Conservation (phyloP, 2,329 filamentous ascomycete species). For the Talaromyces sp. region DNA sequence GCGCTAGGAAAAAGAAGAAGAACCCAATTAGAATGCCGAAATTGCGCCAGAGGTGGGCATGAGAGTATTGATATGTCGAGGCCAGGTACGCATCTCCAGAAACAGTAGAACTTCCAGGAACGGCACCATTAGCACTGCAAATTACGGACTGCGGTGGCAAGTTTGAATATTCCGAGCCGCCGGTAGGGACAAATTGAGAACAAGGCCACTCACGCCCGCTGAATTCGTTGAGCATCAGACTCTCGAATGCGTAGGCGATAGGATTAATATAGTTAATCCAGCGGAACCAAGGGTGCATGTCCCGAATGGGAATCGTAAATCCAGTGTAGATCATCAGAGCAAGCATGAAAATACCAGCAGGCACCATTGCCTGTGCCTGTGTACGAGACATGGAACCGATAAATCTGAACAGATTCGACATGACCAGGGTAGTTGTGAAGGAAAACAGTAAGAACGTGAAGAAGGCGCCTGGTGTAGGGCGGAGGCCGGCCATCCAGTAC, state of each 20-base stretch:
- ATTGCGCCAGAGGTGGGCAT: conserved; percentile 62
- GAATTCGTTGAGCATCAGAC: conserved; percentile 81
- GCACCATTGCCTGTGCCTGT: conserved; percentile 53
- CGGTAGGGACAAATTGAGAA: conserved; percentile 16
- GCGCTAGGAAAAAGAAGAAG: conserved; percentile 55
- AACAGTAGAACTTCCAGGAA: conserved; percentile 49
- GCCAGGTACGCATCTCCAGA: conserved; percentile 55
- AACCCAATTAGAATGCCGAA: conserved; percentile 65
- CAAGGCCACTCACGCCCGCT: conserved; percentile 56
- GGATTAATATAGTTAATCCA: conserved; percentile 83
- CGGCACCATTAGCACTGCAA: conserved; percentile 57
- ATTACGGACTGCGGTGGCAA: conserved; percentile 38
- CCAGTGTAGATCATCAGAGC: conserved; percentile 46
- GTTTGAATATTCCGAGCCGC: conserved; percentile 31
- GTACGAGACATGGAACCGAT: conserved; percentile 71
- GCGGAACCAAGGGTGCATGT: conserved; percentile 75
- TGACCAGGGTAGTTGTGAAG: conserved; percentile 66
- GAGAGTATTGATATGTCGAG: conserved; percentile 53
- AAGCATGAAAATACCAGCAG: conserved; percentile 47
- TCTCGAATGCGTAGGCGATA: conserved; percentile 74
- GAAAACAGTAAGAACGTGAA: conserved; percentile 81
- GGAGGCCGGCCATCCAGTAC: conserved; percentile 83
- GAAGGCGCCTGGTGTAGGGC: conserved; percentile 68
- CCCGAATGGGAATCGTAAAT: conserved; percentile 37
- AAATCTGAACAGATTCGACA: conserved; percentile 82